Evolutionary conservation across 2,329 filamentous ascomycete species (phyloP), one percentile per base, ranked within the genome.

Genomic region (Fusarium citri): DNA sequence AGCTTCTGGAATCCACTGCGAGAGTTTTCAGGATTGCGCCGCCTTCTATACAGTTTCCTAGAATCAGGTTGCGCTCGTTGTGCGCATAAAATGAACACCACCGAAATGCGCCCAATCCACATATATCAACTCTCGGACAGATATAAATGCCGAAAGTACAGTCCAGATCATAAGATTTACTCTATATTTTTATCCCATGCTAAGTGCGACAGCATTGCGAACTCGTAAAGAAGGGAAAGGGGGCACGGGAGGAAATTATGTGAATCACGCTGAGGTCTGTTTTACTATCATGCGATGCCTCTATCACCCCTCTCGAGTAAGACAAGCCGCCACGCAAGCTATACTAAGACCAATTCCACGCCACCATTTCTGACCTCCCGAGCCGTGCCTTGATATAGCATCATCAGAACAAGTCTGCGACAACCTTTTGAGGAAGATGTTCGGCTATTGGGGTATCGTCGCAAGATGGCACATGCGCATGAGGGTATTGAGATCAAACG

Each of bases 321-420:
- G 43, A 66, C 62, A 56, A 55, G 45, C 67, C 72, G 74, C 76
- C 76, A 77, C 75, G 66, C 74, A 77, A 74, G 71, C 72, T 71
- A 57, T 71, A 73, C 76, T 72, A 72, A 71, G 64, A 57, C 71
- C 69, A 72, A 54, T 57, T 72, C 60, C 64, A 66, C 74, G 72
- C 75, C 74, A 76, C 72, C 71, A 68, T 74, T 69, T 73, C 58
- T 71, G 47, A 34, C 62, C 28, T 48, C 57, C 56, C 47, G 45
- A 57, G 48, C 57, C 28, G 25, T 62, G 59, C 45, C 25, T 64
- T 57, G 40, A 30, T 71, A 60, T 49, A 72, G 34, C 49, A 59
- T 73, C 59, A 40, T 69, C 57, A 58, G 43, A 42, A 47, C 64
- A 58, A 55, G 55, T 55, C 40, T 37, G 54, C 50, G 51, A 69